phyloP scores from a whole-genome alignment of 1,139 yeast genomes.

The Candida pseudocylindracea region DNA sequence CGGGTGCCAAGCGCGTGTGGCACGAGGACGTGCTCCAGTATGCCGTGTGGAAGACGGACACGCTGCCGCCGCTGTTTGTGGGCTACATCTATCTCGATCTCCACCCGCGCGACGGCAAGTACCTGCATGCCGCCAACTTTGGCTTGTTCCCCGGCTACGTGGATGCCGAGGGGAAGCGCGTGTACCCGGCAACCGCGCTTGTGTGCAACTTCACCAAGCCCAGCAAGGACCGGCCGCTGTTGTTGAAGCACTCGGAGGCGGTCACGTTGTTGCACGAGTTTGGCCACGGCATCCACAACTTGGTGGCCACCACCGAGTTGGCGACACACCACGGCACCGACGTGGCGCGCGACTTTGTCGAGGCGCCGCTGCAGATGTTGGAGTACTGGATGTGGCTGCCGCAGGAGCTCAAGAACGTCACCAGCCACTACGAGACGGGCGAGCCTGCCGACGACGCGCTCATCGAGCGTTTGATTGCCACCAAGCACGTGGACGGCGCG shows the following conservation, averaged over 20 bases:
- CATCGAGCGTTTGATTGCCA: conserved; percentile 33
- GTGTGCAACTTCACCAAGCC: conserved; percentile 79
- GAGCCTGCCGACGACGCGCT: conserved; percentile 34
- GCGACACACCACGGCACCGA: conserved; percentile 55
- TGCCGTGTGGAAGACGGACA: conserved; percentile 38
- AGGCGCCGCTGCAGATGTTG: conserved; percentile 76
- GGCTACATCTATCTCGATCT: conserved; percentile 69
- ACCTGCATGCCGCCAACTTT: conserved; percentile 75
- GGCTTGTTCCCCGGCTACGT: conserved; percentile 42
- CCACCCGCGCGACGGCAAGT: conserved; percentile 73
- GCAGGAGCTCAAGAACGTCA: conserved; percentile 30
- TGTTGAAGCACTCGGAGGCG: conserved; percentile 59
- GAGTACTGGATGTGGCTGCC: conserved; percentile 80
- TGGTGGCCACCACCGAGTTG: conserved; percentile 42
- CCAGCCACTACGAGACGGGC: conserved; percentile 44
- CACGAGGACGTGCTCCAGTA: conserved; percentile 59
- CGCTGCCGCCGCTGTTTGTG: conserved; percentile 14
- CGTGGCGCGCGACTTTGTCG: conserved; percentile 72
- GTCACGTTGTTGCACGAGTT: conserved; percentile 76
- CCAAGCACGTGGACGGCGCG: conserved; percentile 64
- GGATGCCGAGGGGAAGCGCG: conserved; percentile 23
- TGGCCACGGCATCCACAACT: conserved; percentile 75
- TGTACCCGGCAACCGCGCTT: conserved; percentile 43
- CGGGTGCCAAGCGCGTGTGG: conserved; percentile 23
- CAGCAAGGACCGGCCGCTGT: conserved; percentile 43